Base-by-base conservation (phyloP, 306 rosid genomes). In the Vigna hirtella region DNA sequence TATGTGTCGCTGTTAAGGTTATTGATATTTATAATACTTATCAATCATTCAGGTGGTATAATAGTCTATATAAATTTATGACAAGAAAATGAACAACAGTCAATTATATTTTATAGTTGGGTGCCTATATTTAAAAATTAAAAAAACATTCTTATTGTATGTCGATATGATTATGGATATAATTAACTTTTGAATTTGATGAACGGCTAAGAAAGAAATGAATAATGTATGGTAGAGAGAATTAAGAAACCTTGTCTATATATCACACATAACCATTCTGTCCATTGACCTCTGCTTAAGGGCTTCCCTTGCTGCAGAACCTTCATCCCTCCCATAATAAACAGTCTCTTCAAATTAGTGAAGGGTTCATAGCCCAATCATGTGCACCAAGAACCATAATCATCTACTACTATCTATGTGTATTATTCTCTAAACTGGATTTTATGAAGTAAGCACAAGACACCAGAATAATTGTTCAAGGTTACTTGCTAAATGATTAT, bases 261-360 rank as follows among this genome's bases (percentile, higher is more conserved):
- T 3, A 15, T 95, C 98, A 42, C 98, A 95, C 97, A 92, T 91
- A 20, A 88, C 92, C n/a, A 95, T 92, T 80, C 81, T 89, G 57
- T 88, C 97, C 58, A 83, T 80, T 73, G 91, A 87, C 79, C 80
- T 89, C 91, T 95, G 98, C 76, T 86, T 92, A 57, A 95, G 96
- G n/a, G 88, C 92, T 91, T 95, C 98, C 73, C 98, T 95, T 20
- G 98, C 98, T 5, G 97, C 68, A 26, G 96, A 95, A 16, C 98
- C 98, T 90, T 89, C 98, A 34, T 98, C 97, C 98, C 98, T 56
- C 98, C 98, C 98, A 95, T 92, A 69, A 95, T 91, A 78, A 91
- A 92, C 61, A 92, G 72, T 55, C 77, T 65, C 77, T 82, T 85
- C 61, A 52, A 66, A 69, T 52, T 55, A 82, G 24, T 82, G 70